Percentiles rank a stretch among this genome's conserved stretches.
Conservation (phyloP, 1,139 yeast genomes). For the Candida mesenterica region DNA sequence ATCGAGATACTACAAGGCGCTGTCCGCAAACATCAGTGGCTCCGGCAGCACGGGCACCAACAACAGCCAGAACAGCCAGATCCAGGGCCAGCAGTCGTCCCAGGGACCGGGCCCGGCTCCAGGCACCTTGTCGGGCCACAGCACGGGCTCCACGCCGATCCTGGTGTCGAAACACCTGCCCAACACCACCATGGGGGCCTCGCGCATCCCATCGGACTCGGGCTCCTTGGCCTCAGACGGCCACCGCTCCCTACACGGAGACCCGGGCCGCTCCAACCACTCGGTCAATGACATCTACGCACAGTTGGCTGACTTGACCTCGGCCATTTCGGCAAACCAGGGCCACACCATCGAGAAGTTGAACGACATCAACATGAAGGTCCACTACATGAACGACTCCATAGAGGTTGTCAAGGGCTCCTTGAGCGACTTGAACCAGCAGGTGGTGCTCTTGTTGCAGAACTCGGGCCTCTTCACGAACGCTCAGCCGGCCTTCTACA, state of each 20-base stretch:
- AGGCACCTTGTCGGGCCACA: not conserved
- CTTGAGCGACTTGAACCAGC: constrained; percentile 14
- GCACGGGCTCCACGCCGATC: not conserved
- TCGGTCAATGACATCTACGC: constrained; percentile 11
- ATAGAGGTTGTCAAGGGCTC: constrained; percentile 16
- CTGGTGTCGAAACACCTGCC: not conserved
- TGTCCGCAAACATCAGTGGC: constrained; percentile 5
- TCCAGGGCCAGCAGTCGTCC: not conserved
- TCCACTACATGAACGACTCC: constrained; percentile 27
- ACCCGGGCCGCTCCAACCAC: constrained; percentile 2
- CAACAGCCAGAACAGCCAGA: constrained; percentile 3
- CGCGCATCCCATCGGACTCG: not conserved
- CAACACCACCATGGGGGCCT: not conserved
- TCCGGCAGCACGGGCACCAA: constrained; percentile 6
- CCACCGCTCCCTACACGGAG: constrained; percentile 2
- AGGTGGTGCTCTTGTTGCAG: constrained; percentile 13
- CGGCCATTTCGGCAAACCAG: constrained; percentile 20
- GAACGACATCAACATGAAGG: constrained; percentile 23
- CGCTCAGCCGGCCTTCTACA: constrained; percentile 1
- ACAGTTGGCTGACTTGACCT: constrained; percentile 16
- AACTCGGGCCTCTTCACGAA: constrained; percentile 7
- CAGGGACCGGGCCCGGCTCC: not conserved
- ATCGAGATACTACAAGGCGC: constrained; percentile 12
- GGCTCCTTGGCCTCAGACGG: not conserved
- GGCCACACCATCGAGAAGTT: constrained; percentile 22